Conservation (phyloP, 441 rosid species). For the Croton setiger region DNA sequence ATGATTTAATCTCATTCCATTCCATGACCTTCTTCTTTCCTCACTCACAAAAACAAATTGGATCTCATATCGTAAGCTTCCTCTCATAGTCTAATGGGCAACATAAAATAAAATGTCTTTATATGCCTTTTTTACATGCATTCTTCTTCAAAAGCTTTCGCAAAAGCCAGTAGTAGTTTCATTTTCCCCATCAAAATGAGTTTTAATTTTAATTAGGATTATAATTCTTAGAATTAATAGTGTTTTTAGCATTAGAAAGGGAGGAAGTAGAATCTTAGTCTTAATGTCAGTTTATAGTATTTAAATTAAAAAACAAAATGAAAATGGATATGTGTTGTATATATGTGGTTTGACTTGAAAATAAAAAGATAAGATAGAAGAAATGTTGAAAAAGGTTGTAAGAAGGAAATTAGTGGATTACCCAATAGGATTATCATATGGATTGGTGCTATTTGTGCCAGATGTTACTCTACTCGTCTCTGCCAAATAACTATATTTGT, state of each 20-base stretch:
- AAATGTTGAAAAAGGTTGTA: not conserved
- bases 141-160: no score
- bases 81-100: not conserved
- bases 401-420: slow-evolving; percentile 10
- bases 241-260: no score
- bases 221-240: no score
- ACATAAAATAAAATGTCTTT: no score
- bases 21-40: not conserved
- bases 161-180: not conserved
- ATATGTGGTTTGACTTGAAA: slow-evolving; percentile 2
- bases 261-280: no score
- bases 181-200: no score
- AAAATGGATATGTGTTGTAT: no score
- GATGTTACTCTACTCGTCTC: not conserved
- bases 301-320: no score
- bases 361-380: slow-evolving; percentile 1
- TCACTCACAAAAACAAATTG: not conserved
- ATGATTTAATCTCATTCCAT: slow-evolving; percentile 4
- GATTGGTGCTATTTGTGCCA: slow-evolving; percentile 12
- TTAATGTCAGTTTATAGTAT: no score
- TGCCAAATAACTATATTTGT: not conserved
- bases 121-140: no score
- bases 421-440: slow-evolving; percentile 10
- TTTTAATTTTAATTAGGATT: no score
- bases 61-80: not conserved